A percentile compares a stretch with the other conserved stretches of the same genome.
Conservation (phyloP, 257 asterid species). For the Perilla frutescens region DNA sequence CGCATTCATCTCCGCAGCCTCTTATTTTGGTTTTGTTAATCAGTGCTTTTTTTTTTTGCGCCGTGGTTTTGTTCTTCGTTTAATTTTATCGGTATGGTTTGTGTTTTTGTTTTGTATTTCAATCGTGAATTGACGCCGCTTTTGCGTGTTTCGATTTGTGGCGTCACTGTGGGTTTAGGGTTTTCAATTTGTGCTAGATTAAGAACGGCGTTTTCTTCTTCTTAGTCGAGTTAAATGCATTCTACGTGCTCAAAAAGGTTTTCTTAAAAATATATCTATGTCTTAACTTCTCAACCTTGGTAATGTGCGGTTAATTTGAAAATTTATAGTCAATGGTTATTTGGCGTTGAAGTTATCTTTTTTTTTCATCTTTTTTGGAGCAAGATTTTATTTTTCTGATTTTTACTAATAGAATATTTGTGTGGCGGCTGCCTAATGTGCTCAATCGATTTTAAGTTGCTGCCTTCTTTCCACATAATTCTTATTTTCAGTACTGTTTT, state of each 20-base stretch:
- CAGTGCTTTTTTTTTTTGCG: neutral
- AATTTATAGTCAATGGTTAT: neutral
- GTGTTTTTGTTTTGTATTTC: neutral
- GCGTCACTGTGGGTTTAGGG: constrained; percentile 59
- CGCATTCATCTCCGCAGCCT: constrained; percentile 31
- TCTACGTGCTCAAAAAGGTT: constrained; percentile 5
- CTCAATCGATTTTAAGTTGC: neutral
- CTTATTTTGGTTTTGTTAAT: neutral
- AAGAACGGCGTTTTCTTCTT: neutral
- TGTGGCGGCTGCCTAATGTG: neutral
- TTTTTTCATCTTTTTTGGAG: neutral
- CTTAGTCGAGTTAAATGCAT: constrained; percentile 5
- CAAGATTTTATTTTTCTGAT: neutral
- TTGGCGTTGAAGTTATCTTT: neutral
- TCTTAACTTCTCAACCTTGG: neutral
- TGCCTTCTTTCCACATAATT: neutral
- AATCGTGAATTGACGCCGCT: constrained; percentile 30
- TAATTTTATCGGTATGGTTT: neutral
- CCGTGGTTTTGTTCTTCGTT: neutral
- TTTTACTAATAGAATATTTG: neutral
- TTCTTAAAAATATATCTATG: neutral
- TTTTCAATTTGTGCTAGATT: constrained; percentile 42
- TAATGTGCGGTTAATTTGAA: constrained; percentile 15
- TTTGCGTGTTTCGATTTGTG: constrained; percentile 14
- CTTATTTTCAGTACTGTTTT: neutral